phyloP scores from a whole-genome alignment of 129 eudicot species.

The Chrysanthemum makinoi region DNA sequence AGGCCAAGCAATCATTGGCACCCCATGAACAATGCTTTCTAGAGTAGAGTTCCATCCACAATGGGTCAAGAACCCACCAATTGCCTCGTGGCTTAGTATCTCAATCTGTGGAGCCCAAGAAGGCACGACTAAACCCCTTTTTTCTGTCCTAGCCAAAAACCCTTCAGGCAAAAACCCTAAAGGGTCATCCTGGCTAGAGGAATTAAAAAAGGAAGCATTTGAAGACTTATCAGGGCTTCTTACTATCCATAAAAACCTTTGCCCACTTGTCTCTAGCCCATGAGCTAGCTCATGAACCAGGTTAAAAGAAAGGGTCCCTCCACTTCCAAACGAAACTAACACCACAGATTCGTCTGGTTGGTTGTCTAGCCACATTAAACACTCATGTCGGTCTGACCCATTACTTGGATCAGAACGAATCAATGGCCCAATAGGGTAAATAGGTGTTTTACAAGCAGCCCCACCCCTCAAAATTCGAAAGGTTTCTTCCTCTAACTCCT shows the following conservation, averaged over 20 bases:
- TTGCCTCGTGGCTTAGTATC: constrained; percentile 35
- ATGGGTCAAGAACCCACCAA: constrained; percentile 45
- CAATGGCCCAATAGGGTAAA: constrained; percentile 51
- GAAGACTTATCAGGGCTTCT: constrained; percentile 39
- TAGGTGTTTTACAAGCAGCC: constrained; percentile 26
- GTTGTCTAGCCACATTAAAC: constrained; percentile 44
- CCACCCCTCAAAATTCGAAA: constrained; percentile 20
- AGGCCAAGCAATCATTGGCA: constrained; percentile 52
- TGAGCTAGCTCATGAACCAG: constrained; percentile 41
- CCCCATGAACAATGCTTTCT: constrained; percentile 47
- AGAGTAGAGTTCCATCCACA: constrained; percentile 51
- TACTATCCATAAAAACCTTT: constrained; percentile 44
- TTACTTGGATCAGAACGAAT: constrained; percentile 21
- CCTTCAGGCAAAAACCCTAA: constrained; percentile 41
- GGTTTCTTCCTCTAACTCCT: constrained; percentile 46
- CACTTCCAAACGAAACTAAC: constrained; percentile 56
- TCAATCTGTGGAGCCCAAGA: constrained; percentile 47
- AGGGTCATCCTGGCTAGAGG: constrained; percentile 28
- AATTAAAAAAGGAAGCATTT: constrained; percentile 38
- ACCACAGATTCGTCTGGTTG: constrained; percentile 48
- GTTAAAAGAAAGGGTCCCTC: constrained; percentile 45
- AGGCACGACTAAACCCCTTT: constrained; percentile 30
- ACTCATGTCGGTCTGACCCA: constrained; percentile 28
- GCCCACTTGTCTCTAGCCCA: constrained; percentile 44
- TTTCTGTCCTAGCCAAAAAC: constrained; percentile 27